Percentiles rank a stretch among this genome's conserved stretches.
These are phyloP conservation scores for Annulohypoxylon bovei DNA, from an alignment of 495 filamentous ascomycete species.

Conservation along the genomic window DNA sequence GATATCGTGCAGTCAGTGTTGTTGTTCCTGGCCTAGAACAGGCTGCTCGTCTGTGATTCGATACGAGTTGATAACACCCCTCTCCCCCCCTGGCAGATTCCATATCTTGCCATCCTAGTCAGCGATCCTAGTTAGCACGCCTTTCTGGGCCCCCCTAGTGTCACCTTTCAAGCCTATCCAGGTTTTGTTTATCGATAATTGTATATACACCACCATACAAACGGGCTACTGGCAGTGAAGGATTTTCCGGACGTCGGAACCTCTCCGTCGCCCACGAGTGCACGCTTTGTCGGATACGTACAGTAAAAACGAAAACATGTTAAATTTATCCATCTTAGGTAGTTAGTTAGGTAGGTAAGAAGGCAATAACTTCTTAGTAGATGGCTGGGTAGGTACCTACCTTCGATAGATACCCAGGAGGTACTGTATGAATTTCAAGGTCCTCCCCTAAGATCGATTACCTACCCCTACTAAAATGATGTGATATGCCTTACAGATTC, in stretches of 20 bases:
- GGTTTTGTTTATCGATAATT: slow-evolving; percentile 8
- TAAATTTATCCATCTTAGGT: background rate
- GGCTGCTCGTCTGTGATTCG: background rate
- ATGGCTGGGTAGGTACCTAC: background rate
- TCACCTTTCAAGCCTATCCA: background rate
- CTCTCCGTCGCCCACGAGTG: background rate
- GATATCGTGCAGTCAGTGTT: background rate
- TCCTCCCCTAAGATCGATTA: slow-evolving; percentile 20
- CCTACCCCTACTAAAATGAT: slow-evolving; percentile 14
- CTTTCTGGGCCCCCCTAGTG: slow-evolving; percentile 12
- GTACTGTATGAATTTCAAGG: background rate
- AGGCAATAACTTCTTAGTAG: background rate
- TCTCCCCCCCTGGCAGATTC: background rate
- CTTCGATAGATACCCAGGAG: background rate
- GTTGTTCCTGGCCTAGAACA: slow-evolving; percentile 10
- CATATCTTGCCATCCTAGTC: slow-evolving; percentile 19
- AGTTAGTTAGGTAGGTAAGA: too few relatives aligned
- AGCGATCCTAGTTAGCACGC: slow-evolving; percentile 37
- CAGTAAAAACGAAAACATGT: slow-evolving; percentile 6
- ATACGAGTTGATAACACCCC: background rate
- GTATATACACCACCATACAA: background rate
- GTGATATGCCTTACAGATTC: slow-evolving; percentile 30
- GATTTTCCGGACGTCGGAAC: background rate
- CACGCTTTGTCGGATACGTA: background rate
- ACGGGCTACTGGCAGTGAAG: slow-evolving; percentile 4